Evolutionary conservation across 176 grass and related monocot genomes (phyloP).

Genomic region (Tillandsia fasciculata): DNA sequence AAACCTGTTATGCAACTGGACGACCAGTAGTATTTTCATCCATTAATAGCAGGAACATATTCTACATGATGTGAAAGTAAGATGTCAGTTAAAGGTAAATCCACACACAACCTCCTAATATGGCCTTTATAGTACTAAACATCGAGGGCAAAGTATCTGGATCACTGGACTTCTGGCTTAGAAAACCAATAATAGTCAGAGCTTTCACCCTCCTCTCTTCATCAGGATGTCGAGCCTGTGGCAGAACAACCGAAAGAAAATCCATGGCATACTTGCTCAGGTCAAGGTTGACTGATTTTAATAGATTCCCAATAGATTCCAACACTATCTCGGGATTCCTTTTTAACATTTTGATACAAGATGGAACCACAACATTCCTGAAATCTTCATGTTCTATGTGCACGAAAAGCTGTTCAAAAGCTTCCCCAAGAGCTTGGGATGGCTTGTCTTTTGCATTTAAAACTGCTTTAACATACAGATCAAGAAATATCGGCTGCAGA

Average conservation of each 20-base stretch:
- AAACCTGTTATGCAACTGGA: conserved; percentile 23
- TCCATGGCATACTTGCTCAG: conserved; percentile 81
- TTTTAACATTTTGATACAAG: conserved; percentile 90
- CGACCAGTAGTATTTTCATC: neutral
- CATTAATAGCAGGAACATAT: neutral
- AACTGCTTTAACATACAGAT: conserved; percentile 68
- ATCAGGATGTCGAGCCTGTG: conserved; percentile 74
- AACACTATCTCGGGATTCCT: conserved; percentile 92
- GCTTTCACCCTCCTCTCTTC: conserved; percentile 70
- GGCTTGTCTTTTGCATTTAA: conserved; percentile 79
- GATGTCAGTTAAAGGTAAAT: no score
- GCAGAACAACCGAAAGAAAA: conserved; percentile 71
- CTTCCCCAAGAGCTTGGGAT: conserved; percentile 52
- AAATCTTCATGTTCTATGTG: conserved; percentile 83
- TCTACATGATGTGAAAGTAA: neutral
- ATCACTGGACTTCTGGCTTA: conserved; percentile 87
- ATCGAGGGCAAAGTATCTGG: conserved; percentile 76
- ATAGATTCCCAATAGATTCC: conserved; percentile 64
- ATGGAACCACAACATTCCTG: conserved; percentile 60
- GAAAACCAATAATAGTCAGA: conserved; percentile 57
- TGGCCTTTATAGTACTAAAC: conserved; percentile 70
- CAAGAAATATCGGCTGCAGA: conserved; percentile 75
- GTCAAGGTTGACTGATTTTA: conserved; percentile 59
- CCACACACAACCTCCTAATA: conserved; percentile 59
- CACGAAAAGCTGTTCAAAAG: conserved; percentile 70